Evolutionary conservation across 768 basidiomycete species (phyloP).

Genomic region (Phylloporus sp.): DNA sequence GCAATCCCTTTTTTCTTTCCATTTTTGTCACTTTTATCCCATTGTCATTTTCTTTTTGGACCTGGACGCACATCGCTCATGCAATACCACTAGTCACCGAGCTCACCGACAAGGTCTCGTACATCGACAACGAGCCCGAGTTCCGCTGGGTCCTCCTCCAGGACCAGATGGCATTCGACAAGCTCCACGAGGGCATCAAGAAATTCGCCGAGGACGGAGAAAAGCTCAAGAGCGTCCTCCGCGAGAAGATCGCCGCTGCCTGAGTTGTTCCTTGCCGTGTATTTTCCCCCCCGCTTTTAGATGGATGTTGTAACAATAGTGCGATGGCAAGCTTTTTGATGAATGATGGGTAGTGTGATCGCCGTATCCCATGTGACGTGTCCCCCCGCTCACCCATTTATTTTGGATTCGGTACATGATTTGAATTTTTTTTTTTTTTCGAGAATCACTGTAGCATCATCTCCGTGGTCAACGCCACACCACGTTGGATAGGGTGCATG

Average conservation of each 20-base stretch:
- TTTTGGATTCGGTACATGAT: neutral
- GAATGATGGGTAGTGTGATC: too few relatives aligned
- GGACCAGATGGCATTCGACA: slow-evolving; percentile 98
- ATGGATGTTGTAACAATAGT: neutral
- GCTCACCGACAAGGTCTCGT: slow-evolving; percentile 73
- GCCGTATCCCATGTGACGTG: neutral
- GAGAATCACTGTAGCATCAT: too few relatives aligned
- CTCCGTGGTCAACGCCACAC: neutral
- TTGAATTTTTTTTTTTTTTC: too few relatives aligned
- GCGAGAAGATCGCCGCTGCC: slow-evolving; percentile 48
- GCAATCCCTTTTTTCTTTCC: neutral
- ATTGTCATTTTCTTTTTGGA: neutral
- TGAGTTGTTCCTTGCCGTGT: neutral
- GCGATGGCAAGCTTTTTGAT: too few relatives aligned
- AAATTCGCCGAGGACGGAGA: slow-evolving; percentile 97
- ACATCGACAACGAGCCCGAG: slow-evolving; percentile 88
- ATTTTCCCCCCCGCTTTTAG: neutral
- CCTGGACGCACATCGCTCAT: neutral
- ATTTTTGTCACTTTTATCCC: neutral
- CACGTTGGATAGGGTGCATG: neutral
- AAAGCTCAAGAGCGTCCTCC: slow-evolving; percentile 80
- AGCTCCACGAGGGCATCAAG: slow-evolving; percentile 96
- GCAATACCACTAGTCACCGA: slow-evolving; percentile 41
- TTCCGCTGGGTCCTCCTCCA: slow-evolving; percentile 94
- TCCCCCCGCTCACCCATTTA: neutral